Evolutionary conservation across 192 early-diverging fungal species (phyloP), one percentile per base, ranked within the genome.

Genomic region (Rhizoclosmatium sp.): DNA sequence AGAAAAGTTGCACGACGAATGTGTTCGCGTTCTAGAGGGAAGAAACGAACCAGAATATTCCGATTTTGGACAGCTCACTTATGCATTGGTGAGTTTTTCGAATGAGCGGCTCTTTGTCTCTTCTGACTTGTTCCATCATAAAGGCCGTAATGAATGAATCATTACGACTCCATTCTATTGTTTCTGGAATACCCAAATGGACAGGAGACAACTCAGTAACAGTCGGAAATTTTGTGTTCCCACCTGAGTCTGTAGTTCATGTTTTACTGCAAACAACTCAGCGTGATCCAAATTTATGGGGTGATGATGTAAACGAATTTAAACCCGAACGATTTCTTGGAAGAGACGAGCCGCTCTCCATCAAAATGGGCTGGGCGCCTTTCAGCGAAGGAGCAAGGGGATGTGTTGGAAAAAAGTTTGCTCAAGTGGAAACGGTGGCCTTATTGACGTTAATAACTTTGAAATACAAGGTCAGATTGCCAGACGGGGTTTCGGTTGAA

Each of bases 351-450:
- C n/a, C 10, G 3, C 14, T 23, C 21, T 31, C 21, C 31, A 40
- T 40, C n/a, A 14, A 19, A 12, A 45, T 14, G 78, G 67, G 47
- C 83, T 83, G 51, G 59, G 68, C n/a, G 75, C 81, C 31, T 85
- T 85, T 46, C 31, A 31, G 31, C 0, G 31, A 31, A 31, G 31
- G 31, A 0, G 31, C 31, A 0, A 31, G 31, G 0, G 31, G 31
- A 31, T 31, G 31, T 0, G 0, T 31, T 31, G 31, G 31, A 0
- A 31, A 31, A 31, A 31, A 31, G 31, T 31, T 31, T 0, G 31
- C 31, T 0, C 31, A 31, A 31, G 31, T 31, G 0, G 31, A 31
- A 62, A 49, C 39, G 69, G 71, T 81, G 39, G 47, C 40, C 2
- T 59, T 74, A 2, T 49, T 82, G 70, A 47, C 81, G 44, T 16